These are phyloP conservation scores for Calamus simplicifolius DNA, from an alignment of 176 grass and related monocot genomes.

Conservation along the genomic window DNA sequence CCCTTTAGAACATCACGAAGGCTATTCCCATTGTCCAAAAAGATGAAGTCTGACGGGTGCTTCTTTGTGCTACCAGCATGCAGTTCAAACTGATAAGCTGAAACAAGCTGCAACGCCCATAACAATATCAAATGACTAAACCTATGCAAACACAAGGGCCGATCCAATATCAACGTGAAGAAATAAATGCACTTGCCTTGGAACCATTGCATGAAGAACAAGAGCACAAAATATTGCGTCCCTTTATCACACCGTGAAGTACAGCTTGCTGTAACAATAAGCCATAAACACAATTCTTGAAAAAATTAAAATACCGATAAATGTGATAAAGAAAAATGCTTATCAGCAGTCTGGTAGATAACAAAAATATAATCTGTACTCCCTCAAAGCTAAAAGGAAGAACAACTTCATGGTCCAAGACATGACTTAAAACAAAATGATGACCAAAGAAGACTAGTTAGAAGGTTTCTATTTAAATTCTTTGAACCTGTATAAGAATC, in stretches of 20 bases:
- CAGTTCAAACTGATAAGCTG: conserved; percentile 57
- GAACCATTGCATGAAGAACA: conserved; percentile 54
- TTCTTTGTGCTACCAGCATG: conserved; percentile 78
- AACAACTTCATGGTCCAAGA: too few species aligned
- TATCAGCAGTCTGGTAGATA: neutral
- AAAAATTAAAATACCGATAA: conserved; percentile 32
- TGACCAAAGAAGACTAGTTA: too few species aligned
- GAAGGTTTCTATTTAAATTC: too few species aligned
- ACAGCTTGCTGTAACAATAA: conserved; percentile 42
- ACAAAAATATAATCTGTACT: neutral
- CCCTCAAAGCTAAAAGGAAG: neutral
- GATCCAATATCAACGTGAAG: neutral
- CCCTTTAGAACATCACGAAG: conserved; percentile 45
- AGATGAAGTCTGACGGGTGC: conserved; percentile 61
- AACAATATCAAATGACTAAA: neutral
- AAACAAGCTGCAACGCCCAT: conserved; percentile 39
- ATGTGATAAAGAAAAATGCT: neutral
- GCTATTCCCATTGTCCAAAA: conserved; percentile 58
- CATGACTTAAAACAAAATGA: too few species aligned
- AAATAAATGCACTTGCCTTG: conserved; percentile 25
- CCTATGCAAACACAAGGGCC: too few species aligned
- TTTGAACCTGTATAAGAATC: too few species aligned
- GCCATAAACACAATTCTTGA: conserved; percentile 23
- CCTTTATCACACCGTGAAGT: conserved; percentile 55
- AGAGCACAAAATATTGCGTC: conserved; percentile 42